Conservation (phyloP, 257 asterid species). For the Solanum medicagineum region DNA sequence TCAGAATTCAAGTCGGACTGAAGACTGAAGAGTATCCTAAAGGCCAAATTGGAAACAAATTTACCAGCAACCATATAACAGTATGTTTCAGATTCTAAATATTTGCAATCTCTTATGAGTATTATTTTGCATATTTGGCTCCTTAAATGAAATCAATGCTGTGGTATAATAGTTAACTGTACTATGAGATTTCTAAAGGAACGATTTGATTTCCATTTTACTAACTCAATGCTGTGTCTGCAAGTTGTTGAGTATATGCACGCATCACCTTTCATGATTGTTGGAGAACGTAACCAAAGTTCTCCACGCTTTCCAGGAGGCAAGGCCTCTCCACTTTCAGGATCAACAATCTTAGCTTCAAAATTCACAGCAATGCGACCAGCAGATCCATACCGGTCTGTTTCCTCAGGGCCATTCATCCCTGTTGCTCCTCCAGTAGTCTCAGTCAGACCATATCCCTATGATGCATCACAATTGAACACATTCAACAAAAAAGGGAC, state of each 20-base stretch:
- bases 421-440: constrained; percentile 56
- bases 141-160: neutral
- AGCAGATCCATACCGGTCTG: constrained; percentile 47
- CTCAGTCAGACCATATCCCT: constrained; percentile 97
- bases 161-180: neutral
- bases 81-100: neutral
- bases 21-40: neutral
- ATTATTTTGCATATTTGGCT: neutral
- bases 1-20: neutral
- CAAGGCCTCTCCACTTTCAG: constrained; percentile 45
- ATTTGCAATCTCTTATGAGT: neutral
- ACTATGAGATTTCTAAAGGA: neutral
- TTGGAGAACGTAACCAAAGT: constrained; percentile 75
- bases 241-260: neutral
- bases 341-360: constrained; percentile 88
- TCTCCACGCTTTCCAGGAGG: constrained; percentile 75
- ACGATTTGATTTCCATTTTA: neutral
- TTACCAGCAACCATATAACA: neutral
- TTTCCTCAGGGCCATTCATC: constrained; percentile 48
- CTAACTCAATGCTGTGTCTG: neutral
- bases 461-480: neutral
- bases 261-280: constrained; percentile 61
- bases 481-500: neutral
- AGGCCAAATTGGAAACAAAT: neutral
- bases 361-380: constrained; percentile 51